phyloP scores from a whole-genome alignment of 192 early-diverging fungal species.

The Phlyctochytrium bullatum region DNA sequence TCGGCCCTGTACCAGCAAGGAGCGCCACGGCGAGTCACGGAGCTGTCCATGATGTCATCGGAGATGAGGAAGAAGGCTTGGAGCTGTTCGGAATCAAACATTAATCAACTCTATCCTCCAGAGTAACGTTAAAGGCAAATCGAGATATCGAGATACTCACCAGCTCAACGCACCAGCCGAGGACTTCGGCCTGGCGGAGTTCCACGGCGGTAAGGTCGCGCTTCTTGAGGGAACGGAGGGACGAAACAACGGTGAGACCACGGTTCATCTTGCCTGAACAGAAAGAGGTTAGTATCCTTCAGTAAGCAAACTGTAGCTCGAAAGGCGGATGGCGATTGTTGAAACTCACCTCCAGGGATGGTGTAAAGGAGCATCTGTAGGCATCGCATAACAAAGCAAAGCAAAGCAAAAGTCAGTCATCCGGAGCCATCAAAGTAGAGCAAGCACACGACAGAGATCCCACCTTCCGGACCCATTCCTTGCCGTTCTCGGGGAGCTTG shows the following conservation, averaged over 20 bases:
- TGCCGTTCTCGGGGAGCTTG: conserved; percentile 60
- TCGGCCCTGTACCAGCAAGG: conserved; percentile 93
- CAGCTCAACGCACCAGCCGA: conserved; percentile 95
- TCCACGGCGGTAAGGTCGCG: conserved; percentile 75
- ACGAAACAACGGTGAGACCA: conserved; percentile 91
- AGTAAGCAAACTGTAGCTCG: conserved; percentile 3
- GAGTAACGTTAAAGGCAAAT: no score
- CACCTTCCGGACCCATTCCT: conserved; percentile 44
- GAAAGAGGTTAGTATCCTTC: background rate
- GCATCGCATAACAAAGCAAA: no score
- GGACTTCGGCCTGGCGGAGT: conserved; percentile 79
- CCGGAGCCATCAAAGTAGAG: background rate
- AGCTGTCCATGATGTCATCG: conserved; percentile 98
- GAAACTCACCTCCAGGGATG: conserved; percentile 58
- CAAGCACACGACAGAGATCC: background rate
- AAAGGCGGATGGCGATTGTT: conserved; percentile 2
- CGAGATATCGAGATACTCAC: conserved; percentile 43
- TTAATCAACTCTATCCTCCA: background rate
- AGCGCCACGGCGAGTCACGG: conserved; percentile 92
- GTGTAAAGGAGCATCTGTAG: conserved; percentile 58
- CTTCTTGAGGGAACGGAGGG: conserved; percentile 75
- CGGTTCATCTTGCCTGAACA: conserved; percentile 92
- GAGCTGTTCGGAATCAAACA: conserved; percentile 68
- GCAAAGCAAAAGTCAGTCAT: no score
- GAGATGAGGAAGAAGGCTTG: conserved; percentile 98